Evolutionary conservation across 2,329 filamentous ascomycete genomes (phyloP).

Genomic region (Monosporascus ibericus): DNA sequence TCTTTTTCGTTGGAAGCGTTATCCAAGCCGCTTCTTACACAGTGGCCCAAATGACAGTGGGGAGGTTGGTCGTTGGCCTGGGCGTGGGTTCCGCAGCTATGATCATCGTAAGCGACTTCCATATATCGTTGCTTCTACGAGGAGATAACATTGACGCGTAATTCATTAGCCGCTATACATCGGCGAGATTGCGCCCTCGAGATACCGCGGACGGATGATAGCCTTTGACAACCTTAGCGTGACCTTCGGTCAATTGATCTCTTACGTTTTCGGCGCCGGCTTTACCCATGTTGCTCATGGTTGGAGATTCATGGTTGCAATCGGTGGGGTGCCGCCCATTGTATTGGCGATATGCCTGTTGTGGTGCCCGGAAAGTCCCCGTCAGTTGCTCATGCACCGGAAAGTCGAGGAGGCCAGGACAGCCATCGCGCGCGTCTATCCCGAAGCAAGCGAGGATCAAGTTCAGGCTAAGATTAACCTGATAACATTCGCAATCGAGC

Average conservation of each 20-base stretch:
- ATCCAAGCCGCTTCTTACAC: slow-evolving; percentile 29
- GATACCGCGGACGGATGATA: slow-evolving; percentile 42
- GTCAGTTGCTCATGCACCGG: slow-evolving; percentile 38
- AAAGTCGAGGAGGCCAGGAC: slow-evolving; percentile 31
- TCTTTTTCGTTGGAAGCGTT: slow-evolving; percentile 33
- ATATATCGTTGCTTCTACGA: slow-evolving; percentile 6
- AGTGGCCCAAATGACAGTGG: slow-evolving; percentile 37
- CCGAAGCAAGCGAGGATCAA: slow-evolving; percentile 34
- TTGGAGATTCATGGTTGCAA: slow-evolving; percentile 45
- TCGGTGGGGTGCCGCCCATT: slow-evolving; percentile 41
- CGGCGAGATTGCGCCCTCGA: slow-evolving; percentile 42
- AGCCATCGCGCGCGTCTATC: slow-evolving; percentile 34
- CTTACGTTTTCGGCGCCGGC: slow-evolving; percentile 34
- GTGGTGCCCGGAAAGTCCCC: slow-evolving; percentile 42
- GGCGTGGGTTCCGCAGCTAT: slow-evolving; percentile 43
- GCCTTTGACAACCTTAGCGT: slow-evolving; percentile 41
- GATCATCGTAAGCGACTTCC: slow-evolving; percentile 24
- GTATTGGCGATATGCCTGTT: slow-evolving; percentile 35
- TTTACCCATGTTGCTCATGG: slow-evolving; percentile 34
- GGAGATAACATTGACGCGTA: slow-evolving; percentile 8
- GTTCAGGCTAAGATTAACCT: slow-evolving; percentile 37
- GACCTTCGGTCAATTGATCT: slow-evolving; percentile 34
- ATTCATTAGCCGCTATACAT: slow-evolving; percentile 31
- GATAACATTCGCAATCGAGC: slow-evolving; percentile 32
- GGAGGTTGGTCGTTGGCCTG: slow-evolving; percentile 40